These are phyloP conservation scores for Neopestalotiopsis sp. DNA, from an alignment of 2,329 filamentous ascomycete species.

Conservation along the genomic window DNA sequence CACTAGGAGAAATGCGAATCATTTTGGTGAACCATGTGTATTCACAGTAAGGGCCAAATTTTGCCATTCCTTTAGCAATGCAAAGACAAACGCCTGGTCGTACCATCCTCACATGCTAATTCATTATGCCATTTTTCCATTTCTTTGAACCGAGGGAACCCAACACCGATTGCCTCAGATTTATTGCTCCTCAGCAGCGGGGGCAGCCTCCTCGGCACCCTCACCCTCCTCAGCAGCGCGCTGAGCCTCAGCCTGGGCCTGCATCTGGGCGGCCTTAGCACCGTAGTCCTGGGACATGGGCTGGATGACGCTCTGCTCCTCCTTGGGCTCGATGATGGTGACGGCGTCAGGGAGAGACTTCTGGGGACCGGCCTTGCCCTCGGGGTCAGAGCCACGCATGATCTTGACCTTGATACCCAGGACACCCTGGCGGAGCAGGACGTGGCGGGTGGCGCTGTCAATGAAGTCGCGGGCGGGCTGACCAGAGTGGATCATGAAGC, in stretches of 20 bases:
- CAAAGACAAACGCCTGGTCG: conserved; percentile 20
- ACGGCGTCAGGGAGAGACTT: conserved; percentile 98
- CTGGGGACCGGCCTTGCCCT: conserved; percentile 97
- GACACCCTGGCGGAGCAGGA: conserved; percentile 99
- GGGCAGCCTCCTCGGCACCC: conserved; percentile 54
- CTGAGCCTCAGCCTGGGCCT: conserved; percentile 68
- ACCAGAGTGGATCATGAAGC: conserved; percentile 99
- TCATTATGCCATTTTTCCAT: conserved; percentile 11
- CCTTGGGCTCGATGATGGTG: conserved; percentile 99
- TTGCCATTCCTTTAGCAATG: conserved; percentile 16
- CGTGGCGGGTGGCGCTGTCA: conserved; percentile 97
- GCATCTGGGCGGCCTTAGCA: conserved; percentile 76
- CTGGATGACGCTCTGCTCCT: conserved; percentile 94
- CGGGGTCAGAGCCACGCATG: conserved; percentile 99
- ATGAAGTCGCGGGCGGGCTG: conserved; percentile 99
- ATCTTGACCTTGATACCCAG: conserved; percentile 99
- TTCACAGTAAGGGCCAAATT: conserved; percentile 14
- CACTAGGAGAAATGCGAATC: not conserved
- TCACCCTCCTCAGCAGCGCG: conserved; percentile 55
- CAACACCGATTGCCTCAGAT: conserved; percentile 42
- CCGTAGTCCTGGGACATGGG: conserved; percentile 99
- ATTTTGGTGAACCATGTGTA: conserved; percentile 11
- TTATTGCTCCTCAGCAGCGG: conserved; percentile 49
- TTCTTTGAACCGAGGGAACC: conserved; percentile 32
- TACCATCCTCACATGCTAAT: conserved; percentile 20